These are phyloP conservation scores for Stylosanthes scabra DNA, from an alignment of 331 rosid species.

Conservation along the genomic window DNA sequence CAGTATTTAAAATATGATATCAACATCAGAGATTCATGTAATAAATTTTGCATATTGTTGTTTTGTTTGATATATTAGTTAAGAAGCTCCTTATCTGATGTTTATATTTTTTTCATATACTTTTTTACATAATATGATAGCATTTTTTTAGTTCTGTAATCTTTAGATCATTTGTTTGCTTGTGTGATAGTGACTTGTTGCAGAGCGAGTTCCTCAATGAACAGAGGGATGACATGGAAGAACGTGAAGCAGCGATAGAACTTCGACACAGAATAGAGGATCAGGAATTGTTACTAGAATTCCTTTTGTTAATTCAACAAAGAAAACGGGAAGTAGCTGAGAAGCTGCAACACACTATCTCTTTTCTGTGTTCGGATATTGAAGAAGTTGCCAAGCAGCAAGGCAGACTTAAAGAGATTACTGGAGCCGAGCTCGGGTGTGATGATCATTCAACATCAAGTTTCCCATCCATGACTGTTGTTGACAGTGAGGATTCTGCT, in stretches of 20 bases:
- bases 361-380: slow-evolving; percentile 80
- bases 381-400: slow-evolving; percentile 84
- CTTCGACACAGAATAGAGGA: slow-evolving; percentile 84
- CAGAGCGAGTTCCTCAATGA: slow-evolving; percentile 84
- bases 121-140: neutral
- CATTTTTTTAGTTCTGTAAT: slow-evolving; percentile 2
- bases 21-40: neutral
- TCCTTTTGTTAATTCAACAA: slow-evolving; percentile 77
- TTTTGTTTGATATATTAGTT: slow-evolving; percentile 4
- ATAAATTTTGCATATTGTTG: slow-evolving; percentile 15
- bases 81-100: slow-evolving; percentile 6
- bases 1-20: neutral
- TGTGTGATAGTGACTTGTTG: slow-evolving; percentile 78
- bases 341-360: slow-evolving; percentile 78
- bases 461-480: slow-evolving; percentile 61
- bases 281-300: slow-evolving; percentile 86
- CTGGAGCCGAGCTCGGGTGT: slow-evolving; percentile 54
- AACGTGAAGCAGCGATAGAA: slow-evolving; percentile 88
- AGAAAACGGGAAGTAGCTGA: slow-evolving; percentile 79
- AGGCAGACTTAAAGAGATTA: slow-evolving; percentile 59
- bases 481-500: slow-evolving; percentile 66
- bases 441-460: slow-evolving; percentile 61
- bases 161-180: slow-evolving; percentile 38
- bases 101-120: neutral
- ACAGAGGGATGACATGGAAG: slow-evolving; percentile 78